These are phyloP conservation scores for Nitzschia sp. DNA, from an alignment of 108 stramenopile genomes.

Conservation along the genomic window DNA sequence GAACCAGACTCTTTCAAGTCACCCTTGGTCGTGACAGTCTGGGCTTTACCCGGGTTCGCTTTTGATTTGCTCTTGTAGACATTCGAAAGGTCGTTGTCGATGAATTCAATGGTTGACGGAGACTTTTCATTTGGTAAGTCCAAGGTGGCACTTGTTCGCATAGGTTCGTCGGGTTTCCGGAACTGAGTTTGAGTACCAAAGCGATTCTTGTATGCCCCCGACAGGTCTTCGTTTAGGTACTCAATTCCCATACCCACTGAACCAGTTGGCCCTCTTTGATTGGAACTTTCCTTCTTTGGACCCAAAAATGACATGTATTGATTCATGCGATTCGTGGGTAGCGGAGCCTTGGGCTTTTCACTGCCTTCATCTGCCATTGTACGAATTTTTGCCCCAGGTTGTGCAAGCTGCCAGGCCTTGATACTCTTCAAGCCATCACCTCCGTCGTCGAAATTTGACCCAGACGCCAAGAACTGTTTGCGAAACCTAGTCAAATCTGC, in stretches of 20 bases:
- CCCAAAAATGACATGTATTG: too few species aligned
- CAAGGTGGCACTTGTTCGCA: too few species aligned
- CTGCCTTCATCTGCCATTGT: background rate
- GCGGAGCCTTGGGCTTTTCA: background rate
- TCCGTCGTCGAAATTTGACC: background rate
- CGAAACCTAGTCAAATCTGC: conserved; percentile 1
- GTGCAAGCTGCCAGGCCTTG: background rate
- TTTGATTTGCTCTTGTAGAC: too few species aligned
- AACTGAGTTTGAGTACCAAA: too few species aligned
- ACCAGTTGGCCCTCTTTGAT: background rate
- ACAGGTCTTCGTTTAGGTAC: conserved; percentile 25
- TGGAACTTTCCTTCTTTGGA: background rate
- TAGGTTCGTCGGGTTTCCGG: too few species aligned
- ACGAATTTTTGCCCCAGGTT: background rate
- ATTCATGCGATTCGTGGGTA: too few species aligned
- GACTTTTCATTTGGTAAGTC: too few species aligned
- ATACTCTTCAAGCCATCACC: background rate
- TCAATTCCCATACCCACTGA: background rate
- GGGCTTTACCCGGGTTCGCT: too few species aligned
- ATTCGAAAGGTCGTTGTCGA: too few species aligned
- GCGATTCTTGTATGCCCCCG: background rate
- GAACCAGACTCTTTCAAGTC: background rate
- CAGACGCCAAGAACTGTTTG: background rate
- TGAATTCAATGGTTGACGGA: too few species aligned
- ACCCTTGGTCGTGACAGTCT: background rate